Evolutionary conservation across 805 yeast species (phyloP).

Genomic region (Wickerhamiella alocasiicola): DNA sequence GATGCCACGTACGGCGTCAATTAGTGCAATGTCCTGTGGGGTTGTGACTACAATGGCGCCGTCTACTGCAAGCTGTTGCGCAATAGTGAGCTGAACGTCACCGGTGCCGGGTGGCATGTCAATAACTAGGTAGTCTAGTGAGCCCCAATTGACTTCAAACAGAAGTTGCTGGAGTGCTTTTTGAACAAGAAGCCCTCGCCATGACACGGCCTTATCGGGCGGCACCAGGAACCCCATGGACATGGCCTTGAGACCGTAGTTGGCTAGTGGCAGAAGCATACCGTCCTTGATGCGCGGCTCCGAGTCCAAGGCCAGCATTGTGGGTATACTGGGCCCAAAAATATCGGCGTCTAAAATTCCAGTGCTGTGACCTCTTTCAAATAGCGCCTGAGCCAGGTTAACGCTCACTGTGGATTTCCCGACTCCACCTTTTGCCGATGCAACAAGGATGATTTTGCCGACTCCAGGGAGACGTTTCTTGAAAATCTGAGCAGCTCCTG

Average conservation of each 20-base stretch:
- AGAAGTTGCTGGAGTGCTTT: constrained; percentile 76
- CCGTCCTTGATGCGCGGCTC: constrained; percentile 54
- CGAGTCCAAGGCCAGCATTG: constrained; percentile 51
- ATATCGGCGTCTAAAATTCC: constrained; percentile 73
- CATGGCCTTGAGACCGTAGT: constrained; percentile 73
- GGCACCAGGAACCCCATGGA: constrained; percentile 77
- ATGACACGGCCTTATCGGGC: constrained; percentile 52
- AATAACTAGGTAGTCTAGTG: constrained; percentile 53
- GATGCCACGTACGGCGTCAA: constrained; percentile 71
- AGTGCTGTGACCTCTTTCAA: constrained; percentile 39
- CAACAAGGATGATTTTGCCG: constrained; percentile 46
- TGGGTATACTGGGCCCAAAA: constrained; percentile 77
- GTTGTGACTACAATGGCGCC: constrained; percentile 79
- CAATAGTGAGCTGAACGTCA: constrained; percentile 71
- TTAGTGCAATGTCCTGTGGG: constrained; percentile 72
- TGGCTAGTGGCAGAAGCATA: constrained; percentile 49
- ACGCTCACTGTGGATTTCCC: constrained; percentile 64
- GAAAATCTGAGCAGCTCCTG: constrained; percentile 6
- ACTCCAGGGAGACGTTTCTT: constrained; percentile 46
- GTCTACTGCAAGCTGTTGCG: constrained; percentile 61
- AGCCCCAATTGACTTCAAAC: constrained; percentile 68
- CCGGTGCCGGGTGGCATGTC: constrained; percentile 94
- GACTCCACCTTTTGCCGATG: constrained; percentile 74
- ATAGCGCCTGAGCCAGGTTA: constrained; percentile 54
- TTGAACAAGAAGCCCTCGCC: constrained; percentile 83